A percentile compares a stretch with the other conserved stretches of the same genome.
phyloP scores from a whole-genome alignment of 495 filamentous ascomycete species.

The Achaetomiella virescens region DNA sequence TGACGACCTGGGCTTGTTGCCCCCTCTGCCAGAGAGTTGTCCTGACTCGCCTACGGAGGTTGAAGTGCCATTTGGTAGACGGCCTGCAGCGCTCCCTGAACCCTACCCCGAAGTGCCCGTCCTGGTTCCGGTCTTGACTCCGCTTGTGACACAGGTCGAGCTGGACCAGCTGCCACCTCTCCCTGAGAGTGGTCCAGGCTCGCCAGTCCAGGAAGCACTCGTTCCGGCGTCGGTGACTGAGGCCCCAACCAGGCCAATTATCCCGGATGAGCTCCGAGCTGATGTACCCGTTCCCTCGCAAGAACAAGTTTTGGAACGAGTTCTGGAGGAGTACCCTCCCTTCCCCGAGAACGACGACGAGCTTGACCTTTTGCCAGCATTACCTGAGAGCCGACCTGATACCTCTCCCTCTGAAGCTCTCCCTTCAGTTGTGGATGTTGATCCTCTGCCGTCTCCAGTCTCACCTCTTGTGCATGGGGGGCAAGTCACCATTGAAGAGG shows the following conservation, averaged over 20 bases:
- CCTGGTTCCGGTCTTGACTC: neutral
- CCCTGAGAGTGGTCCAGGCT: neutral
- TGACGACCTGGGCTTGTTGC: neutral
- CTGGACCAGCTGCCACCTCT: slow-evolving; percentile 1
- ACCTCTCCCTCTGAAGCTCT: no score
- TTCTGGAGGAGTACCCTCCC: slow-evolving; percentile 1
- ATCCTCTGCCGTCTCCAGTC: no score
- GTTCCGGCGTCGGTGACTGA: neutral
- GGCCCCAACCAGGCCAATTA: no score
- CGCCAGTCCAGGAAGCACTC: neutral
- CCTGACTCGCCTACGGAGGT: neutral
- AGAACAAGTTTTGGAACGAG: neutral
- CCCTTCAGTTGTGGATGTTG: no score
- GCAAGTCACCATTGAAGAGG: neutral
- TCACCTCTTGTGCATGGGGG: neutral
- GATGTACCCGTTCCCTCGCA: neutral
- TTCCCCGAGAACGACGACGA: no score
- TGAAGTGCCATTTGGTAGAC: no score
- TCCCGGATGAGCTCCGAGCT: neutral
- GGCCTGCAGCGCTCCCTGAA: no score
- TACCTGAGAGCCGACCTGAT: slow-evolving; percentile 9
- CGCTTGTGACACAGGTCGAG: neutral
- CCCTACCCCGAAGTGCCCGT: neutral
- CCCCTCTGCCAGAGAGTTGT: neutral
- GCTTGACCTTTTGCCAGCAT: neutral